A percentile compares a stretch with the other conserved stretches of the same genome.
Evolutionary conservation across 1,284 basidiomycete genomes (phyloP).

Genomic region (Trichosporon coremiiforme): DNA sequence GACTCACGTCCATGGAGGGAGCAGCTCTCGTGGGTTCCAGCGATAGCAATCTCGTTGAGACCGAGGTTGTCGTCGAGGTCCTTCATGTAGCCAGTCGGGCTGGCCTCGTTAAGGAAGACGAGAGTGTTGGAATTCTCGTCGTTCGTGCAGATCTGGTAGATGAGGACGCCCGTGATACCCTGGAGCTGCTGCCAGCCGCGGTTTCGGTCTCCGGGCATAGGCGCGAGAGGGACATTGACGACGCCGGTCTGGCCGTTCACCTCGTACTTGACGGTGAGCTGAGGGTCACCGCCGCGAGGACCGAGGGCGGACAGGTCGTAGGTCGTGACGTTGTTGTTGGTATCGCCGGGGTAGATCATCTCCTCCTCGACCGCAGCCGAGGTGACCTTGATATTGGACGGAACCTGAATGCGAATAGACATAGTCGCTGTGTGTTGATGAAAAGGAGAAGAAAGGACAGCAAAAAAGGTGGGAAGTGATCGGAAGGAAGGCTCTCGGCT

Average conservation of each 20-base stretch:
- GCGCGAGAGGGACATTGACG: conserved; percentile 18
- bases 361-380: conserved; percentile 5
- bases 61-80: conserved; percentile 65
- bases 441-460: neutral
- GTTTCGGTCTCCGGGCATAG: conserved; percentile 22
- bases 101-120: conserved; percentile 31
- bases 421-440: neutral
- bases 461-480: conserved; percentile 4
- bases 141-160: conserved; percentile 23
- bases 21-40: conserved; percentile 62
- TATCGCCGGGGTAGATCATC: neutral
- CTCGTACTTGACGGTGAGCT: conserved; percentile 15
- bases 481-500: neutral
- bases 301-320: conserved; percentile 19
- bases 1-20: conserved; percentile 46
- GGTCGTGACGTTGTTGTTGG: neutral
- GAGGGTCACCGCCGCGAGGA: conserved; percentile 26
- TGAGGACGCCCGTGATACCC: conserved; percentile 16
- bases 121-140: conserved; percentile 23
- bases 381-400: conserved; percentile 21
- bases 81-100: conserved; percentile 39
- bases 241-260: neutral
- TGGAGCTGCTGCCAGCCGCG: conserved; percentile 26
- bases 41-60: conserved; percentile 71
- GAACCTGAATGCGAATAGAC: conserved; percentile 2